Conservation (phyloP, 495 filamentous ascomycete species). For the Patellaria atrata region DNA sequence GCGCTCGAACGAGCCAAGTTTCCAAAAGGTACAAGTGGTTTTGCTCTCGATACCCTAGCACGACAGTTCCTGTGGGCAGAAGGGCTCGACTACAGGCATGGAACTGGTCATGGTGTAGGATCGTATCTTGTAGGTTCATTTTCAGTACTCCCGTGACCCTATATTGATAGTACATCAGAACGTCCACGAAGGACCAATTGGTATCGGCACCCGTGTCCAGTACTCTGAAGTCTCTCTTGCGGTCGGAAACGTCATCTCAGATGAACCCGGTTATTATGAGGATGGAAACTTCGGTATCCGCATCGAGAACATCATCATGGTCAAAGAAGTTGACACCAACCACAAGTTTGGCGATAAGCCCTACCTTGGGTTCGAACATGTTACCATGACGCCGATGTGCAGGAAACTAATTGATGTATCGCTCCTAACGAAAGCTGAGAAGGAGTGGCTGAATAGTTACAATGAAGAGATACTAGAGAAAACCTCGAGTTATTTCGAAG, state of each 20-base stretch:
- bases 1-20: slow-evolving; percentile 78
- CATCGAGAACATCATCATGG: slow-evolving; percentile 89
- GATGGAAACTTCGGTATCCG: slow-evolving; percentile 96
- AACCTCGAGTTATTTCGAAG: slow-evolving; percentile 66
- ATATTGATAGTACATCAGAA: slow-evolving; percentile 36
- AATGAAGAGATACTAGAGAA: slow-evolving; percentile 69
- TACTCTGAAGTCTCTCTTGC: slow-evolving; percentile 84
- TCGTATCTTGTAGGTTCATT: slow-evolving; percentile 50
- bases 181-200: slow-evolving; percentile 95
- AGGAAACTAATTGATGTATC: slow-evolving; percentile 68
- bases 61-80: slow-evolving; percentile 86
- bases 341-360: slow-evolving; percentile 86
- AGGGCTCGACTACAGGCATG: slow-evolving; percentile 90
- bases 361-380: slow-evolving; percentile 89
- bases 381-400: slow-evolving; percentile 93
- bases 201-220: slow-evolving; percentile 80
- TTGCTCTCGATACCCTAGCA: slow-evolving; percentile 77
- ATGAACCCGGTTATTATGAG: slow-evolving; percentile 97
- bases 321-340: slow-evolving; percentile 70
- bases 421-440: slow-evolving; percentile 62
- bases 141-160: too few relatives aligned
- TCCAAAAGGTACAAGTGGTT: slow-evolving; percentile 88
- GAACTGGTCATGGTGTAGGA: slow-evolving; percentile 92
- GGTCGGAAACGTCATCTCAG: slow-evolving; percentile 84
- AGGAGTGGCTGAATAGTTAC: slow-evolving; percentile 76